Evolutionary conservation across 2,329 filamentous ascomycete genomes (phyloP), one percentile per base, ranked within the genome.

Genomic region (Claviceps arundinis): DNA sequence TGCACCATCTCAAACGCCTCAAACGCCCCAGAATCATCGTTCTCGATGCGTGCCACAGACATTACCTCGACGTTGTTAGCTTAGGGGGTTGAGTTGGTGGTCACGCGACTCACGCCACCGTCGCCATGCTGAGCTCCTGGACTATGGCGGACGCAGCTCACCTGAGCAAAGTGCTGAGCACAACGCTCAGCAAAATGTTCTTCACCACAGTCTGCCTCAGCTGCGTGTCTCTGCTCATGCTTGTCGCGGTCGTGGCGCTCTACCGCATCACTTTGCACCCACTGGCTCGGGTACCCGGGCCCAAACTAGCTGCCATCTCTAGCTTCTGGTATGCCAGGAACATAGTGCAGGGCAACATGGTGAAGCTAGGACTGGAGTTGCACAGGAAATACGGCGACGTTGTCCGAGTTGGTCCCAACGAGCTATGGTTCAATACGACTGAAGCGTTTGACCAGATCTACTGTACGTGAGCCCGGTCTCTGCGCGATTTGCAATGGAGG

Each of bases 321-420:
- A 73, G 66, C 50, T 51, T 69, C 30, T 78, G 75, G 75, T 68
- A 74, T 41, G 75, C 71, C 0, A 65, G 66, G 11, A 68, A 76
- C 3, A 69, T 69, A 2, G 65, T 71, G 8, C 65, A 70, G 38
- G 76, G 76, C 0, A 64, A 62, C 2, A 67, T 73, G 59, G 62
- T 65, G 4, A 56, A 62, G 7, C 50, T 79, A 3, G 72, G 69
- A 1, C 68, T 64, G 57, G 65, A 62, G 0, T 55, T 79, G n/a
- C 76, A 78, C 51, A 54, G 57, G 0, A 60, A 53, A 11, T 78
- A 78, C 54, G 77, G 77, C 0, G 68, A 73, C 0, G 63, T 69
- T 2, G 77, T 80, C n/a, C 68, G 77, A 0, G 70, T 80, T 7
- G 73, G 73, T 0, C 76, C 77, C 0, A 69, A 76, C 37, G 76